These are phyloP conservation scores for Phoma sp. DNA, from an alignment of 2,329 filamentous ascomycete genomes.

Conservation along the genomic window DNA sequence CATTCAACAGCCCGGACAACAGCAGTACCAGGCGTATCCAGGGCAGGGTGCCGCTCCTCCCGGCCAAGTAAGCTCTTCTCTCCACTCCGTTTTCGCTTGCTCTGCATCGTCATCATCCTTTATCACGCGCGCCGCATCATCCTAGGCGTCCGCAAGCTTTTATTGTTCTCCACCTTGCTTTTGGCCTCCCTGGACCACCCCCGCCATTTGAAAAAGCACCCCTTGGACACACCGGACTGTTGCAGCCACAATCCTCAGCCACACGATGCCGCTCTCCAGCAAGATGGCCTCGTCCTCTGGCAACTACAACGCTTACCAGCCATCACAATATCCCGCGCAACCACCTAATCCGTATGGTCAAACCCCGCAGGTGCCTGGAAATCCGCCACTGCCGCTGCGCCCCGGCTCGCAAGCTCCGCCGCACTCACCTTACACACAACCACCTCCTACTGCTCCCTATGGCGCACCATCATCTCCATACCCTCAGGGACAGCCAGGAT, in stretches of 20 bases:
- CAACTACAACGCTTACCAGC: conserved; percentile 41
- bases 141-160: conserved; percentile 26
- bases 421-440: conserved; percentile 53
- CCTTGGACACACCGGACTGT: conserved; percentile 15
- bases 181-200: conserved; percentile 36
- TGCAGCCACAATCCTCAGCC: conserved; percentile 26
- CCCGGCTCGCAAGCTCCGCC: conserved; percentile 47
- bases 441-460: conserved; percentile 46
- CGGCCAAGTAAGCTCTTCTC: conserved; percentile 44
- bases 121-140: conserved; percentile 27
- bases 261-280: conserved; percentile 32
- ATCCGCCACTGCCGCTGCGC: conserved; percentile 41
- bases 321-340: conserved; percentile 30
- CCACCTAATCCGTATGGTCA: conserved; percentile 39
- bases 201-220: conserved; percentile 20
- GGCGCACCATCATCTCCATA: conserved; percentile 45
- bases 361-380: conserved; percentile 24
- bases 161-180: conserved; percentile 29
- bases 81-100: conserved; percentile 30
- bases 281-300: conserved; percentile 32
- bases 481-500: conserved; percentile 42
- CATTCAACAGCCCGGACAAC: conserved; percentile 52
- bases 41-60: conserved; percentile 54
- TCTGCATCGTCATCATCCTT: conserved; percentile 43
- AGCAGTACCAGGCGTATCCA: conserved; percentile 64